These are phyloP conservation scores for Lepraria neglecta DNA, from an alignment of 495 filamentous ascomycete species.

Conservation along the genomic window DNA sequence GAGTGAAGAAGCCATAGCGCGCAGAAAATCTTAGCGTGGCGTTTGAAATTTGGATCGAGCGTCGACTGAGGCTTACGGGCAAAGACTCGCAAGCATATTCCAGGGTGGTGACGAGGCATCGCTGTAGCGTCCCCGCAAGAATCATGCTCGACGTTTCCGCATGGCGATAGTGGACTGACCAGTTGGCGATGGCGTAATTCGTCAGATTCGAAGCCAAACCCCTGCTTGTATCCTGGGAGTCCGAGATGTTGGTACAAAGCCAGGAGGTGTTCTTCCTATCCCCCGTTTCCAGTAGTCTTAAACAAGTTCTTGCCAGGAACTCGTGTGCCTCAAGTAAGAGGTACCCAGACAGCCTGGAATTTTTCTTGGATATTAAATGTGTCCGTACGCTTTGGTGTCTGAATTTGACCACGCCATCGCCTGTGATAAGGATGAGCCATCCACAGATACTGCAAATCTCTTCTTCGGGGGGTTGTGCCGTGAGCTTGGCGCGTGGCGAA, in stretches of 20 bases:
- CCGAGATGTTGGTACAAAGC: not conserved
- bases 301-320: not conserved
- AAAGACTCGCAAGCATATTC: not conserved
- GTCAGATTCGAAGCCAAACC: not conserved
- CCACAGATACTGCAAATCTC: not conserved
- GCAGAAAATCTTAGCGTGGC: not conserved
- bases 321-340: not conserved
- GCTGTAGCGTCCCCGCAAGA: constrained; percentile 5
- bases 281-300: not conserved
- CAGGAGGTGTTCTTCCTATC: not conserved
- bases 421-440: not conserved
- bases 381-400: constrained; percentile 4
- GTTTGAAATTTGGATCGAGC: not conserved
- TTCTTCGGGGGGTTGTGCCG: not conserved
- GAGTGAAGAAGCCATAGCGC: not conserved
- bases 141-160: constrained; percentile 5
- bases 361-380: not conserved
- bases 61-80: not conserved
- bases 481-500: not conserved
- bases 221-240: too few species aligned
- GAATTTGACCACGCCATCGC: not conserved
- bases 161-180: constrained; percentile 7
- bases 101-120: not conserved
- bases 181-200: constrained; percentile 2
- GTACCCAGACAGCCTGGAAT: too few species aligned